These are phyloP conservation scores for Cladosporium sp. DNA, from an alignment of 2,329 filamentous ascomycete species.

Conservation along the genomic window DNA sequence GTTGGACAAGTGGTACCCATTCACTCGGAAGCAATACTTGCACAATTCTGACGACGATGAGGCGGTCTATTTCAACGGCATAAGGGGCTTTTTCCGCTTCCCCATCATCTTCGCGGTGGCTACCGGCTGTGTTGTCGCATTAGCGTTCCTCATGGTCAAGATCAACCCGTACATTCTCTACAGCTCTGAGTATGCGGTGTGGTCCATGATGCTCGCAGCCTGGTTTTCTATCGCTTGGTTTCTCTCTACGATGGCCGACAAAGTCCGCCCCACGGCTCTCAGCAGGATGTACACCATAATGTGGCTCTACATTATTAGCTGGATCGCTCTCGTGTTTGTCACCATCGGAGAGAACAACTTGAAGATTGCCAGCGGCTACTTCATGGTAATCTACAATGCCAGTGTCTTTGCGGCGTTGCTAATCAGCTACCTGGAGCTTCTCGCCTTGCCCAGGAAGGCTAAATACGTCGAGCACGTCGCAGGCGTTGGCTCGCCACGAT, in stretches of 20 bases:
- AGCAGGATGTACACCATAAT: conserved; percentile 73
- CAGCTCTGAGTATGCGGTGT: conserved; percentile 79
- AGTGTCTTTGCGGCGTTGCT: conserved; percentile 67
- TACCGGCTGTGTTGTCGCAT: conserved; percentile 60
- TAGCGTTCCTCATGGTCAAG: conserved; percentile 70
- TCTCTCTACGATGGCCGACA: conserved; percentile 69
- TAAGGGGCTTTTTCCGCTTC: conserved; percentile 77
- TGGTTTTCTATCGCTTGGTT: conserved; percentile 82
- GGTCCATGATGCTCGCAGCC: conserved; percentile 73
- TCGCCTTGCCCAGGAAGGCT: conserved; percentile 63
- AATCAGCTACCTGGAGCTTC: conserved; percentile 73
- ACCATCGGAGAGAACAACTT: conserved; percentile 72
- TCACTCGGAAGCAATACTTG: conserved; percentile 60
- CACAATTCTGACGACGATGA: conserved; percentile 54
- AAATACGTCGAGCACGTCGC: conserved; percentile 58
- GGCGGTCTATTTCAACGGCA: conserved; percentile 60
- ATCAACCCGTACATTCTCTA: conserved; percentile 88
- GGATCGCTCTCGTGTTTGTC: conserved; percentile 63
- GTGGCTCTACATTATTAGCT: conserved; percentile 76
- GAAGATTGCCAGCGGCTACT: conserved; percentile 69
- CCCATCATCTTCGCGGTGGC: conserved; percentile 68
- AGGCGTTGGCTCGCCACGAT: conserved; percentile 16
- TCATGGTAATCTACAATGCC: conserved; percentile 72
- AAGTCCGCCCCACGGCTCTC: conserved; percentile 75
- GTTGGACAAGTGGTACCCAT: conserved; percentile 80